phyloP scores from a whole-genome alignment of 441 rosid species.

The Erysimum cheiri region DNA sequence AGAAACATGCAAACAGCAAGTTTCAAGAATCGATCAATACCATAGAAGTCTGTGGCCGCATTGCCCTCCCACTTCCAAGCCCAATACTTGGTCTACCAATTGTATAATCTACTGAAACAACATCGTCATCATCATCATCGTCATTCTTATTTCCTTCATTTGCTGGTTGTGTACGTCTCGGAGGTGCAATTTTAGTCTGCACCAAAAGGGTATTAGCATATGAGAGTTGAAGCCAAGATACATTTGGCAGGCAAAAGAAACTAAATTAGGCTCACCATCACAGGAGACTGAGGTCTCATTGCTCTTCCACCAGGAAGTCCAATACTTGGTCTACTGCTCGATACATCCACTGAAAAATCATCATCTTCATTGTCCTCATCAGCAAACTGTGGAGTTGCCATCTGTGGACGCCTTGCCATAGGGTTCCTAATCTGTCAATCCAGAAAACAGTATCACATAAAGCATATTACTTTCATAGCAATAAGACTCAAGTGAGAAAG shows the following conservation, averaged over 20 bases:
- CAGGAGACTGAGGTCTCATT: constrained; percentile 50
- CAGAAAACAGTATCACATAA: neutral
- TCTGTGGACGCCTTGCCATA: constrained; percentile 45
- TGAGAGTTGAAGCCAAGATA: neutral
- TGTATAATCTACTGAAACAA: constrained; percentile 40
- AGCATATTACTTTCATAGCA: no score
- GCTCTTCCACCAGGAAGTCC: constrained; percentile 55
- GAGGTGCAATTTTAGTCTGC: constrained; percentile 41
- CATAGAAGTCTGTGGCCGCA: constrained; percentile 50
- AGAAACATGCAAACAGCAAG: constrained; percentile 9
- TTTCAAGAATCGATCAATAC: constrained; percentile 40
- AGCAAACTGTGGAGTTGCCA: constrained; percentile 37
- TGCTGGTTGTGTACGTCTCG: constrained; percentile 34
- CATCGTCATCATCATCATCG: constrained; percentile 44
- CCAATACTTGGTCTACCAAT: constrained; percentile 52
- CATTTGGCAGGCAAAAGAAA: neutral
- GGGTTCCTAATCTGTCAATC: constrained; percentile 43
- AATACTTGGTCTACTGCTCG: constrained; percentile 47
- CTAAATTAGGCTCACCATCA: constrained; percentile 37
- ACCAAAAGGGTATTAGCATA: neutral
- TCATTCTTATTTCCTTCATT: constrained; percentile 36
- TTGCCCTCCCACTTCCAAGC: constrained; percentile 53
- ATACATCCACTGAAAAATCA: constrained; percentile 45
- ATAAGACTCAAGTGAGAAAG: neutral
- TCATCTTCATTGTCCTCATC: constrained; percentile 53